A percentile compares a stretch with the other conserved stretches of the same genome.
Conservation (phyloP, 2,329 filamentous ascomycete genomes). For the Nemania bipapillata region DNA sequence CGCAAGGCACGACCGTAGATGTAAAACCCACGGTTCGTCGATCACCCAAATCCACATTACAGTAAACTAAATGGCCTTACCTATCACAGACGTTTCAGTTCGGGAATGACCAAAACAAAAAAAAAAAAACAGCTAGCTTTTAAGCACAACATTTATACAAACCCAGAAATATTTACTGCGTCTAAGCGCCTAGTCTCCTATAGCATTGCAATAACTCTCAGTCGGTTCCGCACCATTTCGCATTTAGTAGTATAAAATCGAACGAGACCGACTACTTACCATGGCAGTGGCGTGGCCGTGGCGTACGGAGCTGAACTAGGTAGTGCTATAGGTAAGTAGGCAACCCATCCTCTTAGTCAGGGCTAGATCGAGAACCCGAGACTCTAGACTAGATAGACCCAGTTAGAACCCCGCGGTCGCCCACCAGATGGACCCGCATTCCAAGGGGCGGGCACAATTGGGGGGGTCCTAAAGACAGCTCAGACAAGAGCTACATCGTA, state of each 20-base stretch:
- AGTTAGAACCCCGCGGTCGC: constrained; percentile 6
- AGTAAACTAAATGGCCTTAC: too few species aligned
- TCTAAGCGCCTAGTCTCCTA: neutral
- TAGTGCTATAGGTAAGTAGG: neutral
- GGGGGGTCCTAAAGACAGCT: neutral
- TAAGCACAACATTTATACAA: neutral
- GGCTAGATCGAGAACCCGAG: constrained; percentile 4
- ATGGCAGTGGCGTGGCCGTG: neutral
- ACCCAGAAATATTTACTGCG: too few species aligned
- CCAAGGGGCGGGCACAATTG: constrained; percentile 4
- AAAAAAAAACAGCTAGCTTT: neutral
- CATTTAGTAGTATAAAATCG: neutral
- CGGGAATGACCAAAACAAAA: neutral
- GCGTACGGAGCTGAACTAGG: neutral
- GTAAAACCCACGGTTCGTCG: neutral
- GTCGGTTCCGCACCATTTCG: neutral
- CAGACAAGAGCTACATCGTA: neutral
- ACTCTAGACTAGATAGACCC: constrained; percentile 4
- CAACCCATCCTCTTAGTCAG: neutral
- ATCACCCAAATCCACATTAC: neutral
- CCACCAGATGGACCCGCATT: constrained; percentile 1
- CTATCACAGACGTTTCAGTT: too few species aligned
- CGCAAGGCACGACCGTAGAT: neutral
- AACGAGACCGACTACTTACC: neutral
- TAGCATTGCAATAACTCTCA: neutral